These are phyloP conservation scores for Alternaria longipes DNA, from an alignment of 2,329 filamentous ascomycete species.

Conservation along the genomic window DNA sequence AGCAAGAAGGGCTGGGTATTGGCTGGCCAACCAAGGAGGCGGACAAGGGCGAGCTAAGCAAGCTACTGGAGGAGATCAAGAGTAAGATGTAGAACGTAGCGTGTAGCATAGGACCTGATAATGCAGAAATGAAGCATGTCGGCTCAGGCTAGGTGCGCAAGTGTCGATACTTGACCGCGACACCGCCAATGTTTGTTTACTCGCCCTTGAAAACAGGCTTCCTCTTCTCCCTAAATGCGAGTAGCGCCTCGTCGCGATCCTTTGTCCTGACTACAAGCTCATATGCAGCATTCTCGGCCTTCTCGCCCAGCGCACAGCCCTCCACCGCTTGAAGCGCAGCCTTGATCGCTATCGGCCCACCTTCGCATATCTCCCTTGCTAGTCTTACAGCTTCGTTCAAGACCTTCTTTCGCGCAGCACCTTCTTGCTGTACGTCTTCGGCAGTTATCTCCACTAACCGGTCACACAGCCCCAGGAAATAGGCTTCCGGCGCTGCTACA, in stretches of 20 bases:
- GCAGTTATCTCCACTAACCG: slow-evolving; percentile 82
- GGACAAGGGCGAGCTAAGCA: slow-evolving; percentile 86
- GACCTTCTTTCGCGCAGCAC: slow-evolving; percentile 70
- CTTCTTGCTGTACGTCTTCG: slow-evolving; percentile 60
- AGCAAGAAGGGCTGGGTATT: slow-evolving; percentile 79
- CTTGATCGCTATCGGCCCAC: slow-evolving; percentile 82
- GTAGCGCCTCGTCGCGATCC: slow-evolving; percentile 87
- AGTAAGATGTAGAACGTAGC: slow-evolving; percentile 73
- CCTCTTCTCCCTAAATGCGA: slow-evolving; percentile 82
- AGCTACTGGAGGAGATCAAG: slow-evolving; percentile 83
- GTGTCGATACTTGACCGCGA: not conserved
- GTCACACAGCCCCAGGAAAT: slow-evolving; percentile 90
- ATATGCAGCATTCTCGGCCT: slow-evolving; percentile 88
- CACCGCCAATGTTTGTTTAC: slow-evolving; percentile 17
- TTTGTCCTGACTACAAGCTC: slow-evolving; percentile 82
- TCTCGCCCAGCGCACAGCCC: slow-evolving; percentile 70
- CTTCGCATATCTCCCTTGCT: slow-evolving; percentile 86
- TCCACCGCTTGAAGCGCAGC: slow-evolving; percentile 82
- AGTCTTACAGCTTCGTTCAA: slow-evolving; percentile 79
- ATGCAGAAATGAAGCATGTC: slow-evolving; percentile 30
- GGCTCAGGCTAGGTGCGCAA: not conserved
- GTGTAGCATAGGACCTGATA: not conserved
- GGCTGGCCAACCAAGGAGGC: slow-evolving; percentile 78
- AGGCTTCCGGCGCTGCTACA: slow-evolving; percentile 83
- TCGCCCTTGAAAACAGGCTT: slow-evolving; percentile 72